Evolutionary conservation across 441 rosid genomes (phyloP).

Genomic region (Adansonia grandidieri): DNA sequence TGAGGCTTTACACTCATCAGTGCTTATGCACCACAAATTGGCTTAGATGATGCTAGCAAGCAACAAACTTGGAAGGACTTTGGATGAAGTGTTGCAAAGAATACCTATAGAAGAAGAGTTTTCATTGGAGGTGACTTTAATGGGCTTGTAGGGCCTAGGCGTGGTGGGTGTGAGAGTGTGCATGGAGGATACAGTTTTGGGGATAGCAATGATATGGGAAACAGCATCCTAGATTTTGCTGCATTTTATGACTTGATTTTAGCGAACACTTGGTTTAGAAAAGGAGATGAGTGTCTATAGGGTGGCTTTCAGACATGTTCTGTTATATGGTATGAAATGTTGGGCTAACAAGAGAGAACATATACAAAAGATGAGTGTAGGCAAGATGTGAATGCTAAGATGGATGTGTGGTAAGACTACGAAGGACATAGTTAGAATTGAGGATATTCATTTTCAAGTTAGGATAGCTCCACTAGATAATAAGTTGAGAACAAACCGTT

Average conservation of each 20-base stretch:
- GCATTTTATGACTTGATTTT: too few species aligned
- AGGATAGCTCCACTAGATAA: not conserved
- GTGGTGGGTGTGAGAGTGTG: too few species aligned
- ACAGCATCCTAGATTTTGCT: too few species aligned
- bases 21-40: too few species aligned
- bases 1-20: too few species aligned
- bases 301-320: not conserved
- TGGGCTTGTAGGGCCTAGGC: not conserved
- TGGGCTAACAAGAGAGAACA: constrained; percentile 5
- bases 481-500: not conserved
- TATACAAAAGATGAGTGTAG: not conserved
- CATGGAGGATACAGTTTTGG: too few species aligned
- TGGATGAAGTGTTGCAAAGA: not conserved
- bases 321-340: not conserved
- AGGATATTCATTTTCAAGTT: not conserved
- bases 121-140: too few species aligned
- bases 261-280: too few species aligned
- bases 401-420: not conserved
- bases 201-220: too few species aligned
- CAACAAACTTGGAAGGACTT: too few species aligned
- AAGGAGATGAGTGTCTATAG: not conserved
- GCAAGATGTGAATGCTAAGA: not conserved
- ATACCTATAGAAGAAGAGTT: not conserved
- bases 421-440: not conserved
- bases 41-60: too few species aligned